Conservation (phyloP, 306 rosid species). For the Trifolium dubium region DNA sequence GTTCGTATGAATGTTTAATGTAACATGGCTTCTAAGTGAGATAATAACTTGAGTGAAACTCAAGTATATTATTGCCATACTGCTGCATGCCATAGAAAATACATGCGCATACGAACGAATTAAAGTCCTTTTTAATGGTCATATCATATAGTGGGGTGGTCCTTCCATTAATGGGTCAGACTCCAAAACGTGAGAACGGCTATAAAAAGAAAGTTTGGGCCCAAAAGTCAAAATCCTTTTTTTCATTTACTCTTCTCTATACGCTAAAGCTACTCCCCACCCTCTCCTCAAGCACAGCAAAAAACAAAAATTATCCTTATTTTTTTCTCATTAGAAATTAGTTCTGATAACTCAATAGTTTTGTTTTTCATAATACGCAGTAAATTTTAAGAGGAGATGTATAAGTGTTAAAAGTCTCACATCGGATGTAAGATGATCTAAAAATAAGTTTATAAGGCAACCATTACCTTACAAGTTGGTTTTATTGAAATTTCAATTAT, state of each 20-base stretch:
- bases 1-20: background rate
- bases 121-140: background rate
- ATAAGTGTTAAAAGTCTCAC: too few species aligned
- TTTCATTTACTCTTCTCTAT: background rate
- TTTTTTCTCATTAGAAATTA: too few species aligned
- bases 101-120: background rate
- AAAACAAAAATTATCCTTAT: too few species aligned
- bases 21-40: background rate
- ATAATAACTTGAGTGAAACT: background rate
- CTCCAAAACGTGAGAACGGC: background rate
- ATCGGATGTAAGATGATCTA: too few species aligned
- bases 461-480: too few species aligned
- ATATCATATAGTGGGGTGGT: too few species aligned
- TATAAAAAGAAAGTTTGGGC: background rate
- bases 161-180: background rate
- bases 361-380: too few species aligned
- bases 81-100: background rate
- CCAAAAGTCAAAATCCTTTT: background rate
- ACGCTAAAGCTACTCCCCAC: background rate
- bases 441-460: too few species aligned
- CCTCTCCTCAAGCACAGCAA: background rate
- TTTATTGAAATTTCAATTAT: too few species aligned
- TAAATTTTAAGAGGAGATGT: too few species aligned
- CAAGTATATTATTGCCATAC: background rate
- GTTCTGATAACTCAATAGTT: too few species aligned